A percentile compares a stretch with the other conserved stretches of the same genome.
These are phyloP conservation scores for Aureobasidium melanogenum DNA, from an alignment of 2,329 filamentous ascomycete species.

Conservation along the genomic window DNA sequence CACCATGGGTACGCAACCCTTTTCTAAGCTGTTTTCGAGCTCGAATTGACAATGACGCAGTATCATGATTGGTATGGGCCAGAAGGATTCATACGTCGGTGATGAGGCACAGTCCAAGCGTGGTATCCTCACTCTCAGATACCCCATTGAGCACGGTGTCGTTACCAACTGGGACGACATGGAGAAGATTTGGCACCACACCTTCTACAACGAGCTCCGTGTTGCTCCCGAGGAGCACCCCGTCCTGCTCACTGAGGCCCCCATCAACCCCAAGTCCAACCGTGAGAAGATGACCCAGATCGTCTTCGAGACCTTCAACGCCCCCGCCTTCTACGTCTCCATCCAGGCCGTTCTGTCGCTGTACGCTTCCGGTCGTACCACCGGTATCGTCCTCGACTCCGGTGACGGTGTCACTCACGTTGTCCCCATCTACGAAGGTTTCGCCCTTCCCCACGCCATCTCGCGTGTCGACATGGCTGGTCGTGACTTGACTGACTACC, in stretches of 20 bases:
- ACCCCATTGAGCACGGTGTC: slow-evolving; percentile 99
- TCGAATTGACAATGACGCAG: slow-evolving; percentile 39
- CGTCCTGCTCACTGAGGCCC: slow-evolving; percentile 96
- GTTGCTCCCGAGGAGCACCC: slow-evolving; percentile 99
- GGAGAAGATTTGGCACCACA: slow-evolving; percentile 99
- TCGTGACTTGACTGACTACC: slow-evolving; percentile 99
- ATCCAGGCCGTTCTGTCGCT: slow-evolving; percentile 99
- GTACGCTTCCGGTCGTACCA: slow-evolving; percentile 99
- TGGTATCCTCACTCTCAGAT: slow-evolving; percentile 99
- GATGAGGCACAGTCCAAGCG: slow-evolving; percentile 99
- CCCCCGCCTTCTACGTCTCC: slow-evolving; percentile 99
- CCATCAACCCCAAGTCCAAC: slow-evolving; percentile 99
- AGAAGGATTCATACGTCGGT: slow-evolving; percentile 99
- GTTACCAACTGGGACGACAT: slow-evolving; percentile 99
- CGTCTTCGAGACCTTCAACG: slow-evolving; percentile 99
- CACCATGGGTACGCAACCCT: slow-evolving; percentile 82
- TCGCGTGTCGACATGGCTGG: slow-evolving; percentile 99
- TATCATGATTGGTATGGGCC: slow-evolving; percentile 99
- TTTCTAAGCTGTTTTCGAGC: slow-evolving; percentile 14
- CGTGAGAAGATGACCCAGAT: slow-evolving; percentile 99
- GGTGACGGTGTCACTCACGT: slow-evolving; percentile 99
- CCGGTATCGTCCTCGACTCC: slow-evolving; percentile 99
- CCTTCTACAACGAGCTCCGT: slow-evolving; percentile 99
- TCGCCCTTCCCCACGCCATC: slow-evolving; percentile 99
- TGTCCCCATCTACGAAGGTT: slow-evolving; percentile 99